phyloP scores from a whole-genome alignment of 208 protist genomes.

The Tritrichomonas musculus region DNA sequence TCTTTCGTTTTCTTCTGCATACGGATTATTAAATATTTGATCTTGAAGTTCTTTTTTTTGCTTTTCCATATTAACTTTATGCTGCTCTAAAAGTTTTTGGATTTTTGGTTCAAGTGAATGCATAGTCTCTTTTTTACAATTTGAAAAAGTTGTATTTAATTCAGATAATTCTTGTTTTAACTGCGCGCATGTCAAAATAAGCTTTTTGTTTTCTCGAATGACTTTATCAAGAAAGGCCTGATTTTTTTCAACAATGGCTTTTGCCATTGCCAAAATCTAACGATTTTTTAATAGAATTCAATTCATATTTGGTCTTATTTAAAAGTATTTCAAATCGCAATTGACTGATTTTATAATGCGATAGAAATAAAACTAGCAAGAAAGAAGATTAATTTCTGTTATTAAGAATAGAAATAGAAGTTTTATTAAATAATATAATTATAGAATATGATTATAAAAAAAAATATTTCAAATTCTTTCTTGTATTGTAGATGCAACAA shows the following conservation, averaged over 20 bases:
- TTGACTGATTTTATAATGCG: too few species aligned
- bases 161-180: constrained; percentile 18
- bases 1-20: not conserved
- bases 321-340: too few species aligned
- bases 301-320: too few species aligned
- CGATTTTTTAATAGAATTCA: too few species aligned
- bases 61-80: not conserved
- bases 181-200: not conserved
- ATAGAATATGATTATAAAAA: too few species aligned
- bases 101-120: not conserved
- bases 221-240: not conserved
- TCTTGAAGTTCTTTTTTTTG: not conserved
- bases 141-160: not conserved
- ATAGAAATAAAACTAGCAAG: too few species aligned
- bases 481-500: not conserved
- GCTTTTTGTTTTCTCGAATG: not conserved
- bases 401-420: too few species aligned
- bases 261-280: too few species aligned
- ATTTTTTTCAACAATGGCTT: not conserved
- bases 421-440: too few species aligned
- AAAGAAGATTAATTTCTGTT: too few species aligned
- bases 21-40: not conserved
- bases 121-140: not conserved
- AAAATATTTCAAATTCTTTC: not conserved
- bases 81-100: not conserved